A percentile compares a stretch with the other conserved stretches of the same genome.
Evolutionary conservation across 805 yeast species (phyloP).

Genomic region (Metschnikowia proteae): DNA sequence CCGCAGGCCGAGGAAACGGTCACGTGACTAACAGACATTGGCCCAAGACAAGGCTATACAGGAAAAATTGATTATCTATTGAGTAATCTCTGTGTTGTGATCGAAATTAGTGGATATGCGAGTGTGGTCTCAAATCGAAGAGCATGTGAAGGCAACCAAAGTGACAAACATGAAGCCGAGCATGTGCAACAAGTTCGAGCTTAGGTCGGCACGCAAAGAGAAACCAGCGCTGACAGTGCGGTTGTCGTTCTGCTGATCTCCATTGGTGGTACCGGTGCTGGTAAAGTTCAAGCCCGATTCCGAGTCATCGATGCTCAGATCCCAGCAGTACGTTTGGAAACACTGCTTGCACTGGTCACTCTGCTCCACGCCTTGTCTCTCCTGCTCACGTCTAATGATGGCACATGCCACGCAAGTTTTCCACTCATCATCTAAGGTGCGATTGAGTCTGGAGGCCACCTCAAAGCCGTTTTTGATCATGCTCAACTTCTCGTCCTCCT

Average conservation of each 20-base stretch:
- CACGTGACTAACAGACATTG: no score
- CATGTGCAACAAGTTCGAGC: constrained; percentile 10
- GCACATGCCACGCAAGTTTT: constrained; percentile 80
- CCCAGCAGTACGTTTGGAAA: constrained; percentile 74
- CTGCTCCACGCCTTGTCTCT: constrained; percentile 56
- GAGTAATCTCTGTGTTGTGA: no score
- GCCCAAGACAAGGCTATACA: no score
- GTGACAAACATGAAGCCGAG: constrained; percentile 23
- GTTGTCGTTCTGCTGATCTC: constrained; percentile 18
- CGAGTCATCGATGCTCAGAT: constrained; percentile 36
- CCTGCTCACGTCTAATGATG: constrained; percentile 71
- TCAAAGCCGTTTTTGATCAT: constrained; percentile 29
- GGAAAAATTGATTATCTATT: no score
- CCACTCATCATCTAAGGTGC: constrained; percentile 67
- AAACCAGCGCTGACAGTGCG: constrained; percentile 19
- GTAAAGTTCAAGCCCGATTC: constrained; percentile 36
- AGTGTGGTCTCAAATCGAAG: neutral
- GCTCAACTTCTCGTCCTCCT: constrained; percentile 20
- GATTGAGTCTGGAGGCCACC: constrained; percentile 41
- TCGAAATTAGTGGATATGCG: no score
- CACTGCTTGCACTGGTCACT: constrained; percentile 70
- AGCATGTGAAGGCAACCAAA: constrained; percentile 17
- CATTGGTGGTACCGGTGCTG: constrained; percentile 34
- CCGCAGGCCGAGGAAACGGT: no score
- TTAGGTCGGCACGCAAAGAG: constrained; percentile 11